These are phyloP conservation scores for Macaranga tanarius DNA, from an alignment of 441 rosid species.

Conservation along the genomic window DNA sequence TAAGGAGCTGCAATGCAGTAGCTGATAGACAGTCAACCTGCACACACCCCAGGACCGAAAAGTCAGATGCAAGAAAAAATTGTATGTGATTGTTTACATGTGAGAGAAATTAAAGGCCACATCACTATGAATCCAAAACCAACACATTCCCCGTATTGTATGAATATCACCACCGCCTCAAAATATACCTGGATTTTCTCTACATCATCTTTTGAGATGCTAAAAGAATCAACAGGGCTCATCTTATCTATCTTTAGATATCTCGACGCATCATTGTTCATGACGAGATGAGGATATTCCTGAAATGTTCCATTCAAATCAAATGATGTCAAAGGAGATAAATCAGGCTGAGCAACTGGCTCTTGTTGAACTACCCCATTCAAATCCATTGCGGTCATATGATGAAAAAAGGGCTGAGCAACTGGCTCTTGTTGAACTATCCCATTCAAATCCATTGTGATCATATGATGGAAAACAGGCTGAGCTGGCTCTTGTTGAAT, in stretches of 20 bases:
- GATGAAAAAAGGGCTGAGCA: constrained; percentile 34
- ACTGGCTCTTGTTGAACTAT: constrained; percentile 41
- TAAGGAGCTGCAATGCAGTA: constrained; percentile 83
- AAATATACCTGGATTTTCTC: constrained; percentile 78
- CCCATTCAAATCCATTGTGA: constrained; percentile 62
- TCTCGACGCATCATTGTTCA: constrained; percentile 28
- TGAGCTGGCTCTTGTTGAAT: constrained; percentile 43
- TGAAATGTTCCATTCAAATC: constrained; percentile 70
- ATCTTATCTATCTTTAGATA: constrained; percentile 40
- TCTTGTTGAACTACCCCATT: constrained; percentile 53
- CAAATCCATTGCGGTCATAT: constrained; percentile 52
- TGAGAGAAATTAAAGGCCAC: neutral
- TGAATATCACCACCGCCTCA: neutral
- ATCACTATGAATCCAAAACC: neutral
- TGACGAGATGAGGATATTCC: constrained; percentile 46
- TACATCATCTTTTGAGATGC: constrained; percentile 61
- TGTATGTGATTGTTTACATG: neutral
- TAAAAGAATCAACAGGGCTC: constrained; percentile 37
- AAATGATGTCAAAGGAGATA: constrained; percentile 39
- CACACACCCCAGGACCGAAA: constrained; percentile 18
- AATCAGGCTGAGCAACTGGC: constrained; percentile 37
- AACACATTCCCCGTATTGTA: neutral
- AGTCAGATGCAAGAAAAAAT: neutral
- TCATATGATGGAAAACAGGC: constrained; percentile 33
- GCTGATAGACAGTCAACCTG: constrained; percentile 83